These are phyloP conservation scores for Phytophthora citrophthora DNA, from an alignment of 352 stramenopile species.

Conservation along the genomic window DNA sequence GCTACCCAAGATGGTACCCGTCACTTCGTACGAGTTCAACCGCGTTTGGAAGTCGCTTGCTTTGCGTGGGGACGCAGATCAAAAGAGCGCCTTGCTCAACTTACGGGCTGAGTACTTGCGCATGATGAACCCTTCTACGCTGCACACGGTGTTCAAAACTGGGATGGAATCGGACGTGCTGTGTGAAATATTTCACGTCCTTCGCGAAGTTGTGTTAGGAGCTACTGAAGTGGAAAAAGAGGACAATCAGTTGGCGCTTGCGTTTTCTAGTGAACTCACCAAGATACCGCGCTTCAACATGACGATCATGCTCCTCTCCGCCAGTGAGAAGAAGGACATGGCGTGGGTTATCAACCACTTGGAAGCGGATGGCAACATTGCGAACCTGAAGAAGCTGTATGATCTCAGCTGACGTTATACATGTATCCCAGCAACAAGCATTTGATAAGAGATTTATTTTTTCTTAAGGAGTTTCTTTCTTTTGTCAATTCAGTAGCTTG, in stretches of 20 bases:
- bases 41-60: slow-evolving; percentile 80
- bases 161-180: slow-evolving; percentile 82
- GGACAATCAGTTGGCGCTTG: slow-evolving; percentile 35
- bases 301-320: slow-evolving; percentile 80
- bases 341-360: slow-evolving; percentile 48
- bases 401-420: slow-evolving; percentile 35
- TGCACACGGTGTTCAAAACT: slow-evolving; percentile 70
- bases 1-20: slow-evolving; percentile 66
- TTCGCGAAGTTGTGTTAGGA: slow-evolving; percentile 35
- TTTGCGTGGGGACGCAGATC: slow-evolving; percentile 44
- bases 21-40: slow-evolving; percentile 81
- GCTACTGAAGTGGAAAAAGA: not conserved
- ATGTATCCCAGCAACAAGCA: not conserved
- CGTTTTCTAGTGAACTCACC: slow-evolving; percentile 46
- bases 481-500: too few relatives aligned
- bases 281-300: slow-evolving; percentile 79
- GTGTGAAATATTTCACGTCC: slow-evolving; percentile 66
- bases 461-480: not conserved
- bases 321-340: slow-evolving; percentile 65
- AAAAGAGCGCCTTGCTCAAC: slow-evolving; percentile 32
- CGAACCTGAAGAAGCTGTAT: slow-evolving; percentile 54
- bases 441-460: slow-evolving; percentile 12
- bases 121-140: slow-evolving; percentile 37
- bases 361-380: slow-evolving; percentile 20
- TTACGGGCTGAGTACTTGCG: slow-evolving; percentile 63